These are phyloP conservation scores for Hippophae tibetana DNA, from an alignment of 306 rosid genomes.

Conservation along the genomic window DNA sequence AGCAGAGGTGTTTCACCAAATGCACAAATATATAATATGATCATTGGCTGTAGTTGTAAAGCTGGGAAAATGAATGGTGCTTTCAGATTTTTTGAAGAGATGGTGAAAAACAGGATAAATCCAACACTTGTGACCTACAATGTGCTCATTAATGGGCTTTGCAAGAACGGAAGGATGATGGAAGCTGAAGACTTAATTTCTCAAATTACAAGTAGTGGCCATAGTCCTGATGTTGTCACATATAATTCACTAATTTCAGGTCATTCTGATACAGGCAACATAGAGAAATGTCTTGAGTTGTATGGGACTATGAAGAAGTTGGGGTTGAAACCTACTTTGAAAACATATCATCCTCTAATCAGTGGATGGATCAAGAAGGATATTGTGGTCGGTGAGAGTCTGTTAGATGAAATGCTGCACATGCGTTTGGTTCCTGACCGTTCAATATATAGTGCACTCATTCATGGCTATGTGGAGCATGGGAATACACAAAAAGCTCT, in stretches of 20 bases:
- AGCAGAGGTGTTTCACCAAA: conserved; percentile 50
- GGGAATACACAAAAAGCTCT: conserved; percentile 47
- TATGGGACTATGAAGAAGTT: conserved; percentile 51
- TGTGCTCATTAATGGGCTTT: conserved; percentile 54
- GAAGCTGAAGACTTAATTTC: conserved; percentile 56
- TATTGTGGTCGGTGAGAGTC: conserved; percentile 33
- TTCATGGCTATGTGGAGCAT: conserved; percentile 41
- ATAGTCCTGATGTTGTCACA: conserved; percentile 59
- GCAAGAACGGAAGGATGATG: conserved; percentile 42
- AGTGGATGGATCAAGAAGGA: conserved; percentile 44
- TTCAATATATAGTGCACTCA: conserved; percentile 43
- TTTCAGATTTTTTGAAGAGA: conserved; percentile 46
- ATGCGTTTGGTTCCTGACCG: conserved; percentile 56
- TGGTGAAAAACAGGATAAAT: conserved; percentile 34
- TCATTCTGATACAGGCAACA: conserved; percentile 40
- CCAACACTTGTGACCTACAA: conserved; percentile 72
- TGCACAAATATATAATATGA: conserved; percentile 63
- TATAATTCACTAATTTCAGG: conserved; percentile 76
- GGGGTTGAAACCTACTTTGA: conserved; percentile 53
- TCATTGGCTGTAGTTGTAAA: conserved; percentile 52
- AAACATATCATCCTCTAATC: conserved; percentile 61
- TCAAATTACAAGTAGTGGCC: conserved; percentile 35
- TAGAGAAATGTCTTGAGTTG: conserved; percentile 45
- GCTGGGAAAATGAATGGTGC: conserved; percentile 45
- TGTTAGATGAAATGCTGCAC: conserved; percentile 45